phyloP scores from a whole-genome alignment of 441 rosid species.

The Melianthus villosus region DNA sequence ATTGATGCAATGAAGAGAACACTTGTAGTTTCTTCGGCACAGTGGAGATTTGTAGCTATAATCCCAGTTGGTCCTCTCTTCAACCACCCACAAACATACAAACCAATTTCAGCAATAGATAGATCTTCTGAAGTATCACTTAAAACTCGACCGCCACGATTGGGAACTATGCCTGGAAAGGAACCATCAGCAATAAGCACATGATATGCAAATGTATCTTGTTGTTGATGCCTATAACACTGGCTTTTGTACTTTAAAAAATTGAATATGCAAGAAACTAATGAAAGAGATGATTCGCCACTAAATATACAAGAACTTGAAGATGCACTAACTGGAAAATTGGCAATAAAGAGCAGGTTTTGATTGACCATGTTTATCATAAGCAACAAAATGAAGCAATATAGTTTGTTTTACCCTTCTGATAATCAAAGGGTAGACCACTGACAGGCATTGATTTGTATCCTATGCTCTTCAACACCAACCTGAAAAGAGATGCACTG shows the following conservation, averaged over 20 bases:
- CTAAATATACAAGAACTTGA: too few relatives aligned
- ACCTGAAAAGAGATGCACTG: too few relatives aligned
- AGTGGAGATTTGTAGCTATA: conserved; percentile 67
- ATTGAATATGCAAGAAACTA: too few relatives aligned
- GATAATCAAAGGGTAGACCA: conserved; percentile 64
- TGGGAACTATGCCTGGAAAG: conserved; percentile 59
- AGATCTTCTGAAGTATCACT: conserved; percentile 23
- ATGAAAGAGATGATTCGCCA: too few relatives aligned
- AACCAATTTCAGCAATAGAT: conserved; percentile 31
- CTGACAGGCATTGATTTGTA: conserved; percentile 62
- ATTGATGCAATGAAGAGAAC: background rate
- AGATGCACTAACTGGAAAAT: too few relatives aligned
- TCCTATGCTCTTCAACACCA: conserved; percentile 83
- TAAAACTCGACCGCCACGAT: conserved; percentile 49
- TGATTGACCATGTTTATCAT: too few relatives aligned
- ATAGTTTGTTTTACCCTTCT: conserved; percentile 62
- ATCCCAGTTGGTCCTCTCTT: conserved; percentile 92
- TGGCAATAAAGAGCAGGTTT: too few relatives aligned
- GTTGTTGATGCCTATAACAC: too few relatives aligned
- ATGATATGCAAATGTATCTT: too few relatives aligned
- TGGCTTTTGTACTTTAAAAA: too few relatives aligned
- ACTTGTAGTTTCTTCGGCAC: conserved; percentile 81
- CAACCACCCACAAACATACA: conserved; percentile 92
- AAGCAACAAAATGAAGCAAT: too few relatives aligned
- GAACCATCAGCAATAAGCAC: too few relatives aligned